Conservation (phyloP, 768 basidiomycete species). For the Cystobasidium ongulense region DNA sequence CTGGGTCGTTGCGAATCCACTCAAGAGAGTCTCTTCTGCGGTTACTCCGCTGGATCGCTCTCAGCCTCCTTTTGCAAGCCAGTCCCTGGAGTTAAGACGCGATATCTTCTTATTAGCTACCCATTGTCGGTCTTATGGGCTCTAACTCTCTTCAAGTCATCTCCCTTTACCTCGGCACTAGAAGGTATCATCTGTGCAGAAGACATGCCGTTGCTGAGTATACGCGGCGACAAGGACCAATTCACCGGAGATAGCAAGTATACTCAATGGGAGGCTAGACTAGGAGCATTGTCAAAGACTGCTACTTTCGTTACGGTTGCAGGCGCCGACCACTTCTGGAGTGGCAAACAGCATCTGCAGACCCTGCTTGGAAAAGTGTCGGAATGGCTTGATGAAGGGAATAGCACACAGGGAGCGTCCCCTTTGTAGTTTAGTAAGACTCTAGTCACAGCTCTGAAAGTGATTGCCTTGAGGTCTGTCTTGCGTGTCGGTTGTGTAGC, state of each 20-base stretch:
- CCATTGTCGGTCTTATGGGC: constrained; percentile 41
- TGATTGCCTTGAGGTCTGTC: too few species aligned
- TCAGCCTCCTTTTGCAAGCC: constrained; percentile 29
- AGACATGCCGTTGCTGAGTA: constrained; percentile 3
- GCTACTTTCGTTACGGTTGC: constrained; percentile 28
- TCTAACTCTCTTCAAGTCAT: constrained; percentile 31
- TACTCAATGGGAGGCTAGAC: constrained; percentile 8
- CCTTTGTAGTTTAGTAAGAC: too few species aligned
- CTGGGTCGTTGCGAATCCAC: not conserved
- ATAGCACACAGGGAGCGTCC: too few species aligned
- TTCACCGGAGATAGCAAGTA: constrained; percentile 32
- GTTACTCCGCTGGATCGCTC: constrained; percentile 40
- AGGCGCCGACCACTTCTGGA: constrained; percentile 41
- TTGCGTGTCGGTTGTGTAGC: too few species aligned
- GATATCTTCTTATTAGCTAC: constrained; percentile 38
- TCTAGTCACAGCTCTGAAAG: too few species aligned
- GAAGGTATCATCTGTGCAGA: not conserved
- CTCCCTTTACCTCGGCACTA: not conserved
- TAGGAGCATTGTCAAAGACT: not conserved
- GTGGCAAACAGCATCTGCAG: not conserved
- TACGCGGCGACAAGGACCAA: constrained; percentile 36
- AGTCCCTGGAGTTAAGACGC: not conserved
- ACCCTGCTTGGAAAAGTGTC: not conserved
- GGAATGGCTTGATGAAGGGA: constrained; percentile 1
- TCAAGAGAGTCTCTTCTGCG: constrained; percentile 28